Base-by-base conservation (phyloP, 2,329 filamentous ascomycete genomes). In the Trichoderma sp. region DNA sequence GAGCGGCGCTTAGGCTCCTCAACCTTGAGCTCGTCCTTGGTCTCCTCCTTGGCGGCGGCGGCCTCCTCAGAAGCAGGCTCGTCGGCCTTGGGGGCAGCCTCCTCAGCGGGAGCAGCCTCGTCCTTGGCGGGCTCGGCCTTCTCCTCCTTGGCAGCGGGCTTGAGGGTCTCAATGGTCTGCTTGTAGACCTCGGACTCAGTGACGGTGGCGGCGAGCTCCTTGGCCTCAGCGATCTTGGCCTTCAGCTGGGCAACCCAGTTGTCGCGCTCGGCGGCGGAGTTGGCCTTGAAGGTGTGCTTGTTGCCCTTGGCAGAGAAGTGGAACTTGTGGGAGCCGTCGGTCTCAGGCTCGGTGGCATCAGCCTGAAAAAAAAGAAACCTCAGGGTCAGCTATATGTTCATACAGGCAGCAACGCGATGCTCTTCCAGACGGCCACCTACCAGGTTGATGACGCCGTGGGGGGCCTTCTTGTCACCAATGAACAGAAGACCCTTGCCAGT, bases 401-500 rank as follows among this genome's bases (percentile, higher is more conserved):
- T 10, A 21, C 12, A 6, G 17, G 3, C 7, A 24, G 43, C 30
- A 7, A 9, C 30, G 30, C 30, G 30, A 30, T 30, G 30, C 30
- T 9, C 30, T 14, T 44, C 17, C 14, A 9, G 7, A 45, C 21
- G 34, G 14, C 9, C 34, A 67, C 90, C 75, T 85, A 96, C 92
- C 77, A 97, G 81, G 79, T 92, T 91, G 78, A 98, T 89, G 72
- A 95, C 88, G 74, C 92, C 90, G 71, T 88, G 84, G 67, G 94
- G 93, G 67, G 85, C 85, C 70, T 86, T 83, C 87, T 96, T 97
- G 80, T 96, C 90, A 74, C 90, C 89, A 79, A 92, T 91, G 85
- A 96, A 97, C 48, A 98, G 83, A 21, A 98, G 90, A 75, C 95
- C 95, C 84, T 96, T 96, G 78, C 94, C 94, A 66, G 94, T 97